Evolutionary conservation across 176 grass and related monocot species (phyloP), one percentile per base, ranked within the genome.

Genomic region (Triticum dicoccoides): DNA sequence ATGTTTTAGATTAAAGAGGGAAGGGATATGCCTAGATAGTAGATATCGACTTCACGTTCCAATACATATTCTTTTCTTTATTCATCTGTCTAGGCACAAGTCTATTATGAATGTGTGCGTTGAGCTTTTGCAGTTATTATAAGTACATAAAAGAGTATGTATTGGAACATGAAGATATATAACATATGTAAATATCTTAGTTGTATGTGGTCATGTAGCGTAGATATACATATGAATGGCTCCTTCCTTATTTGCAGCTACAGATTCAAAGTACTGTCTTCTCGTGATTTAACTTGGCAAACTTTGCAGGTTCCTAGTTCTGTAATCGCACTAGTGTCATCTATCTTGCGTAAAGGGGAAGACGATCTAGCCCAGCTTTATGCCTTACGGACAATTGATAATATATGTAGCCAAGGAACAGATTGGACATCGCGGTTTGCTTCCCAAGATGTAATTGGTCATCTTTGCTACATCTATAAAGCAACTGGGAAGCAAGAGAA

Each of bases 361-460:
- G 94, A 99, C 91, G 97, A 99, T 92, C 84, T 99, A 71, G 79
- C 97, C 23, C 97, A 99, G 62, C 79, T 99, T 61, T 99, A 99
- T 90, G 97, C 97, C 71, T 82, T 98, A 88, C 88, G 97, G 47
- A 92, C 97, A 74, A 94, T 99, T 73, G 97, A 99, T 79, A 99
- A 99, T 66, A 96, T 99, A 80, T 96, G 93, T 59, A 99, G 92
- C 77, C 97, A 92, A 94, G 97, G 97, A 65, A 85, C 79, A 72
- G 94, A 96, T 37, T 99, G 94, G 97, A 91, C 97, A 70, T 92
- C 97, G 15, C 92, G 97, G 86, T 99, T 99, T 89, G 93, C 84
- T 77, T 88, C 90, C 59, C 93, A 99, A 74, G 94, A 99, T 92
- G 88, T 92, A 5, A 96, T 99, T 69, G 92, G 80, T 66, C 89